Evolutionary conservation across 352 stramenopile species (phyloP).

Genomic region (Phytopythium ostracodes): DNA sequence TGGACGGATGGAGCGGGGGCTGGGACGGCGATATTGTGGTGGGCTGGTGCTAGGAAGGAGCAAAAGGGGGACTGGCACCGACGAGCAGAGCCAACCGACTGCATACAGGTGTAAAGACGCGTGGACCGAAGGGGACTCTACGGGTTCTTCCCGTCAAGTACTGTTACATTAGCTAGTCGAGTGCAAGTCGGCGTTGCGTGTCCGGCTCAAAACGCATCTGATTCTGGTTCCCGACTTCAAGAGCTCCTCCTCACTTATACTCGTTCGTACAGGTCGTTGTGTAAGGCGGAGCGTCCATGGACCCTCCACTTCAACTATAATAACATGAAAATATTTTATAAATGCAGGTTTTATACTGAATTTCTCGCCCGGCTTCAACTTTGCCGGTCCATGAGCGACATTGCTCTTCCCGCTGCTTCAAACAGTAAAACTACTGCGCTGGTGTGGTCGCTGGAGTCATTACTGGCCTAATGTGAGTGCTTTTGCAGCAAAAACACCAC

Average conservation of each 20-base stretch:
- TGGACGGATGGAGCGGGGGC: too few species aligned
- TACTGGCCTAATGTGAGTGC: too few species aligned
- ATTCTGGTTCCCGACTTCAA: not conserved
- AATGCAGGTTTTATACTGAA: not conserved
- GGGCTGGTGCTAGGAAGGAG: not conserved
- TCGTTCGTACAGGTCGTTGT: not conserved
- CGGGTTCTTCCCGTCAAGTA: not conserved
- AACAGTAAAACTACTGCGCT: not conserved
- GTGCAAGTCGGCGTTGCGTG: too few species aligned
- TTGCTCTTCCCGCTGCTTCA: not conserved
- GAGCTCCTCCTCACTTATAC: not conserved
- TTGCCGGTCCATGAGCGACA: not conserved
- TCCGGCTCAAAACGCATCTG: not conserved
- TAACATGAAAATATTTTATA: not conserved
- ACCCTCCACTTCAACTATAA: not conserved
- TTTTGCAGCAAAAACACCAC: too few species aligned
- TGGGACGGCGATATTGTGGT: not conserved
- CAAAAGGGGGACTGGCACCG: not conserved
- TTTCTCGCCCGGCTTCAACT: not conserved
- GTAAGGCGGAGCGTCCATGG: too few species aligned
- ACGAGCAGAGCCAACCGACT: not conserved
- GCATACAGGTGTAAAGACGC: not conserved
- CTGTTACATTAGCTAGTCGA: too few species aligned
- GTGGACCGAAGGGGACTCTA: too few species aligned
- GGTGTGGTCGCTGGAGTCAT: not conserved